Base-by-base conservation (phyloP, 2,329 filamentous ascomycete genomes). In the Macroventuria anomochaeta region DNA sequence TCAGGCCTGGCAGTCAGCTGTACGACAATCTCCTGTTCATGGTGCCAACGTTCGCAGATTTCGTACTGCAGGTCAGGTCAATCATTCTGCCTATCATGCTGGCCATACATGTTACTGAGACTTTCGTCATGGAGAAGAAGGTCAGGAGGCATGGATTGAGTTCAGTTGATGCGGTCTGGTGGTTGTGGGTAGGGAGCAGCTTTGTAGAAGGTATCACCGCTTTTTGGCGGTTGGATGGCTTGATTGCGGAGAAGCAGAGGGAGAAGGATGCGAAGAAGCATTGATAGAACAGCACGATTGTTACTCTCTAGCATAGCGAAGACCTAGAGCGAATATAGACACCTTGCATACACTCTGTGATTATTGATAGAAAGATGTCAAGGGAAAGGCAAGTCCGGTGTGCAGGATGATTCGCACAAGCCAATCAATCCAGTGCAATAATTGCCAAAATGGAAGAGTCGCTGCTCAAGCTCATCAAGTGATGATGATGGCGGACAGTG, bases 31-130 rank as follows among this genome's bases (percentile, higher is more conserved):
- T 88, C 3, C 76, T 86, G 25, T 64, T 55, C 41, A 67, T 63
- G 7, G 70, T 76, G 32, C 85, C 86, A 0, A 78, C 79, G 1
- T 87, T 90, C 8, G 80, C 85, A 2, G 70, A 68, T 2, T 82
- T 83, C 51, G 88, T 85, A 63, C 78, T 80, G 58, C 82, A 79
- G 70, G 73, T 89, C 1, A 85, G 88, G 57, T 82, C 82, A 41
- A 69, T 76, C 12, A 76, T 93, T 34, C 77, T 88, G 47, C 63
- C 77, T 17, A 78, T 83, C 0, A 83, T 93, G 51, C 3, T 91
- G 1, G 78, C 67, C 0, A 82, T 91, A 11, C 93, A 97, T 74
- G 18, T 80, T 0, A 53, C 73, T 3, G 93, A 97, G 78, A 75
- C 80, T n/a, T 75, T 75, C 37, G 51, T 75, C 20, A 77, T 86